Base-by-base conservation (phyloP, 2,329 filamentous ascomycete genomes). In the Talaromyces sp. region DNA sequence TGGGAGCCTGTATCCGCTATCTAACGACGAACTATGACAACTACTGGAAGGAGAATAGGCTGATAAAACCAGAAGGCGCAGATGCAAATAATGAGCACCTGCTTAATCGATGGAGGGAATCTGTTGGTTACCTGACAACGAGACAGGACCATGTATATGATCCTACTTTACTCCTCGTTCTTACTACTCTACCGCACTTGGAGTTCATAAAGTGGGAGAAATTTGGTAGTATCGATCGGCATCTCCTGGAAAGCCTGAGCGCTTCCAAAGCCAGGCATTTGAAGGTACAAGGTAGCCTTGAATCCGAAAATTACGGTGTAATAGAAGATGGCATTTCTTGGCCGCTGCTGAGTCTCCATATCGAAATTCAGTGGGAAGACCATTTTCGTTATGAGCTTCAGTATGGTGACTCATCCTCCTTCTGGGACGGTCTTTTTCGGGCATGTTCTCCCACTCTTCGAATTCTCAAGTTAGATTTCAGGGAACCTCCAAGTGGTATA, bases 1-100 rank as follows among this genome's bases (percentile, higher is more conserved):
- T 65, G 13, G 63, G 63, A 2, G 63, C 63, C 4, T 65, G 56
- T 34, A 45, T 65, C n/a, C 63, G 63, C 11, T 43, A 43, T 5
- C 5, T 43, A 7, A 17, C 15, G 17, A 43, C 40, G 6, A 43
- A 19, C 5, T 43, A 2, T 2, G 6, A 2, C 2, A 17, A 43
- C 40, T 43, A n/a, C 40, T 43, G 2, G 15, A 43, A n/a, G 17
- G 38, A 43, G 38, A 17, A 1, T 43, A n/a, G 15, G 5, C 15
- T n/a, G 13, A 43, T 43, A 5, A 17, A 7, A 45, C n/a, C 43
- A 19, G n/a, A 19, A n/a, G 43, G n/a, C 19, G 7, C 5, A 45
- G n/a, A 7, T 5, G 10, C 2, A 38, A 38, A 11, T 38, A 15
- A 38, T 38, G 13, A 15, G 34, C 29, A 31, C 2, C 34, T 38